Percentiles rank a stretch among this genome's conserved stretches.
phyloP scores from a whole-genome alignment of 768 basidiomycete species.

The Suillus weaverae region DNA sequence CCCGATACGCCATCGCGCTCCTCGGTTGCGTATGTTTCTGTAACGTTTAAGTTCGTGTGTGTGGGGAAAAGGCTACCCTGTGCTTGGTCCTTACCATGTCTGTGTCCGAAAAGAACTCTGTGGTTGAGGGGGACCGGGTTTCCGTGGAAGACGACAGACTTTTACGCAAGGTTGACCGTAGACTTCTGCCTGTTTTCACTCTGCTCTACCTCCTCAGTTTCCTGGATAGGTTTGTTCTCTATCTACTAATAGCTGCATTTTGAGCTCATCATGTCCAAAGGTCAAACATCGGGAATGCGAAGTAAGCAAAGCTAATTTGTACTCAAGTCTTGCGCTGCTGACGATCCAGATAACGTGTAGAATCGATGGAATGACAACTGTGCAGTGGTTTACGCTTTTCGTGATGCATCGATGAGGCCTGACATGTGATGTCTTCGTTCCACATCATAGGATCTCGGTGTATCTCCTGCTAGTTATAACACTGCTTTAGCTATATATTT shows the following conservation, averaged over 20 bases:
- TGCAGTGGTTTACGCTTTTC: slow-evolving; percentile 19
- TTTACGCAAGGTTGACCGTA: slow-evolving; percentile 35
- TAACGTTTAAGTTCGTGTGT: not conserved
- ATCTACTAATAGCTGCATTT: not conserved
- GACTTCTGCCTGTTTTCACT: slow-evolving; percentile 41
- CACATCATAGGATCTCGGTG: slow-evolving; percentile 45
- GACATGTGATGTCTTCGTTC: not conserved
- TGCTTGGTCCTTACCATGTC: slow-evolving; percentile 9
- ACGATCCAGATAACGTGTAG: slow-evolving; percentile 26
- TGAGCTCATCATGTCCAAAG: slow-evolving; percentile 12
- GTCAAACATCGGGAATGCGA: slow-evolving; percentile 42
- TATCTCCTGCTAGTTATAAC: slow-evolving; percentile 54
- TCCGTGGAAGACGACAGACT: slow-evolving; percentile 25
- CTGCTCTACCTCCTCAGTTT: slow-evolving; percentile 42
- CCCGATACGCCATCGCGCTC: slow-evolving; percentile 8
- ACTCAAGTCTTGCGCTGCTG: not conserved
- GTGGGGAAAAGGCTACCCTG: not conserved
- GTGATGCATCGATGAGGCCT: too few species aligned
- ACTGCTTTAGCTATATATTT: slow-evolving; percentile 61
- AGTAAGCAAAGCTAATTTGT: slow-evolving; percentile 20
- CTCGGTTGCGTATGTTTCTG: not conserved
- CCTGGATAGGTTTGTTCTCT: slow-evolving; percentile 35
- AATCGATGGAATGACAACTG: slow-evolving; percentile 53
- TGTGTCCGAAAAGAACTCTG: slow-evolving; percentile 11
- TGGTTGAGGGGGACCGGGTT: slow-evolving; percentile 7